Base-by-base conservation (phyloP, 345 rosid species). In the Orychophragmus violaceus region DNA sequence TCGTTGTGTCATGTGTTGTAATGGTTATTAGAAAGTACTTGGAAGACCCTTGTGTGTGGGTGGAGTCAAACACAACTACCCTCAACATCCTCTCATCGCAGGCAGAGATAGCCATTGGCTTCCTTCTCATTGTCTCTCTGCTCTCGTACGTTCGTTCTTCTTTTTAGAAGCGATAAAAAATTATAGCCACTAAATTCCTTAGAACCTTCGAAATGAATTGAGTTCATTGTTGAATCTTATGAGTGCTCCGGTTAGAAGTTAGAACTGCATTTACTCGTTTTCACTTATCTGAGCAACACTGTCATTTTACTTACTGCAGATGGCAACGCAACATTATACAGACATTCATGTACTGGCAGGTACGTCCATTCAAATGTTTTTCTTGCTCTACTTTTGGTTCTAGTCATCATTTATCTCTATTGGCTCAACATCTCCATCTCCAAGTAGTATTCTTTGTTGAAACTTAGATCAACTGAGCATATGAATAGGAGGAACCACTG, bases 281-380 rank as follows among this genome's bases (percentile, higher is more conserved):
- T 70, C 30, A 18, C 63, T 64, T 30, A 69, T 56, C 41, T 70
- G 42, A 18, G 27, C 3, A 17, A 56, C 33, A 51, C 13, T 54
- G 24, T 56, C 13, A 49, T 25, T 25, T 62, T 22, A 42, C 49
- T 71, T 28, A 33, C 17, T 80, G 74, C 86, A 94, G 99, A 81
- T 95, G 97, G 97, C 96, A 95, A 79, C 94, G 96, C 60, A 91
- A 95, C 83, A 80, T 95, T 41, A 86, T 95, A 71, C 99, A 89
- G 72, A 82, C 96, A 12, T 90, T 95, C 79, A 91, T 95, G 95
- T 91, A 85, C 66, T 95, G 99, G 99, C 99, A 94, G 99, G 99
- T 94, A 59, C 11, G 78, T 57, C 29, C 27, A 22, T 13, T 39
- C 33, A 32, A 41, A 29, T 23, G 22, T 42, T 44, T 18, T 18